Conservation (phyloP, 352 stramenopile genomes). For the Globisporangium irregulare region DNA sequence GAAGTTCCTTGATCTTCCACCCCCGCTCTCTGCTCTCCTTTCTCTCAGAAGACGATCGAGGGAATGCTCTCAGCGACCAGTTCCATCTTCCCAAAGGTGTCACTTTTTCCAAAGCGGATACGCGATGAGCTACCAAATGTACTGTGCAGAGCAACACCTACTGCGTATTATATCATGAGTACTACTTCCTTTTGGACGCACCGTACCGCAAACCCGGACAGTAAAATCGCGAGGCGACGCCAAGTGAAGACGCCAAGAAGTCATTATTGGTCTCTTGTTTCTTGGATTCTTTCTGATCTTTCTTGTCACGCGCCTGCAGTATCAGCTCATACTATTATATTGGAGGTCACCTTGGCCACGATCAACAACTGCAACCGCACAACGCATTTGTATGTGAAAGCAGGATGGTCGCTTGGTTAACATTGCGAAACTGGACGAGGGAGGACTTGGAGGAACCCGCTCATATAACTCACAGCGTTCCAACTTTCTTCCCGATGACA, state of each 20-base stretch:
- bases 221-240: not conserved
- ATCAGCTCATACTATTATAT: not conserved
- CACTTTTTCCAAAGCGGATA: too few species aligned
- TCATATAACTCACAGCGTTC: not conserved
- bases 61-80: too few species aligned
- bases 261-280: not conserved
- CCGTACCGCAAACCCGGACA: not conserved
- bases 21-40: too few species aligned
- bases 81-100: too few species aligned
- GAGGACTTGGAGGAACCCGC: not conserved
- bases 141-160: too few species aligned
- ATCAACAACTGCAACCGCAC: not conserved
- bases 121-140: too few species aligned
- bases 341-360: not conserved
- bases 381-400: not conserved
- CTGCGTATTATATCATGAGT: too few species aligned
- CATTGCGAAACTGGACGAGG: not conserved
- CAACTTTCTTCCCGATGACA: not conserved
- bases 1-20: too few species aligned
- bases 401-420: not conserved
- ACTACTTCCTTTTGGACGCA: too few species aligned
- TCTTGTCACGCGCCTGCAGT: not conserved
- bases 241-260: not conserved
- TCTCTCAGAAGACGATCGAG: too few species aligned
- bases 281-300: not conserved